Evolutionary conservation across 2,329 filamentous ascomycete genomes (phyloP).

Genomic region (Penicillium sclerotigenum): DNA sequence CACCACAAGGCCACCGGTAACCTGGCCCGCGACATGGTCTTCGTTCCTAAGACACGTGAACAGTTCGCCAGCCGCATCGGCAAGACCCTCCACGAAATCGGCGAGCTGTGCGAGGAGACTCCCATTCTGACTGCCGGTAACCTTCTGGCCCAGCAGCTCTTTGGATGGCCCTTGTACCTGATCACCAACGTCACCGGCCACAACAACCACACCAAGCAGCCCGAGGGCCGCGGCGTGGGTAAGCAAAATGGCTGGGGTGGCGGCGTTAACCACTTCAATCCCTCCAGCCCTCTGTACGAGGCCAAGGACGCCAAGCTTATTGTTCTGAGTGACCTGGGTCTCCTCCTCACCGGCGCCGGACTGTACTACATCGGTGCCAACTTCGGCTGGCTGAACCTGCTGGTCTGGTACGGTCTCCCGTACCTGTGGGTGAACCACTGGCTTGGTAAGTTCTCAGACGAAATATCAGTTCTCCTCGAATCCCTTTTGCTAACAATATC

Average conservation of each 20-base stretch:
- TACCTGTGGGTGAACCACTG: conserved; percentile 99
- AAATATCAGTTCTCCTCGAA: background rate
- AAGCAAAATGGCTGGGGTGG: conserved; percentile 77
- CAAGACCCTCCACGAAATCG: conserved; percentile 72
- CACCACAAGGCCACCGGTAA: conserved; percentile 99
- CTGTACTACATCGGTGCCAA: conserved; percentile 69
- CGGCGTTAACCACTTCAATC: conserved; percentile 94
- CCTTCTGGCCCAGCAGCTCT: conserved; percentile 79
- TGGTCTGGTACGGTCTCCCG: conserved; percentile 91
- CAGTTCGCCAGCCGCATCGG: conserved; percentile 74
- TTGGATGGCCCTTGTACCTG: conserved; percentile 92
- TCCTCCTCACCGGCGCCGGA: conserved; percentile 59
- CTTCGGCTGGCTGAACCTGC: conserved; percentile 80
- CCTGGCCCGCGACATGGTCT: conserved; percentile 98
- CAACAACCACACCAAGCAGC: conserved; percentile 86
- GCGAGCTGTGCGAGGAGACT: conserved; percentile 91
- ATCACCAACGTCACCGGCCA: conserved; percentile 91
- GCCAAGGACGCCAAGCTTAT: conserved; percentile 86
- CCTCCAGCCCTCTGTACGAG: conserved; percentile 85
- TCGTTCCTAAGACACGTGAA: conserved; percentile 87
- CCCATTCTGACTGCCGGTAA: conserved; percentile 74
- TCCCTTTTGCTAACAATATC: conserved; percentile 8
- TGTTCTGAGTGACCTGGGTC: conserved; percentile 78
- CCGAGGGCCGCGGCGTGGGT: conserved; percentile 87
- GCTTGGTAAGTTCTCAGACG: conserved; percentile 67